Percentiles rank a stretch among this genome's conserved stretches.
These are phyloP conservation scores for Phytophthora ramorum DNA, from an alignment of 352 stramenopile genomes.

Conservation along the genomic window DNA sequence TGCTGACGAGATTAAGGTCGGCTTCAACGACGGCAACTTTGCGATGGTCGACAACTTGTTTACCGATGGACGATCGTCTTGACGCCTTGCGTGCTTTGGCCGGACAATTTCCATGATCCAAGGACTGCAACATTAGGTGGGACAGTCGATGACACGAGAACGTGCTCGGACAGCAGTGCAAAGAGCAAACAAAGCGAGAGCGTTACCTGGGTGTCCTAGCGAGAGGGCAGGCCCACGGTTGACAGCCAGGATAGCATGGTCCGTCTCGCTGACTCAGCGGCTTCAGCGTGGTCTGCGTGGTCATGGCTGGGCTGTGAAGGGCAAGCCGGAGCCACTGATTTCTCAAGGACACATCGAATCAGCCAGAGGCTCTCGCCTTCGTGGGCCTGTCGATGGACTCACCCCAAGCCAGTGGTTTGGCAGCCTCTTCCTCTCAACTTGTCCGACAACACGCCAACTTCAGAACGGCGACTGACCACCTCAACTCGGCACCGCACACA, in stretches of 20 bases:
- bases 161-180: not conserved
- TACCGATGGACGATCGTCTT: not conserved
- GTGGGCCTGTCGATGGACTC: not conserved
- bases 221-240: no score
- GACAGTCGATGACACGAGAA: not conserved
- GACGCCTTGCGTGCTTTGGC: constrained; percentile 5
- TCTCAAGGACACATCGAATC: constrained; percentile 8
- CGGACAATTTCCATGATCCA: not conserved
- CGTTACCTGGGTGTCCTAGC: no score
- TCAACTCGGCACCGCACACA: constrained; percentile 18
- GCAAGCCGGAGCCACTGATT: not conserved
- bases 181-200: constrained; percentile 8
- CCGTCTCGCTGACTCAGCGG: constrained; percentile 2
- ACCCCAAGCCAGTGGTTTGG: constrained; percentile 6
- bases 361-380: not conserved
- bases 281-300: not conserved
- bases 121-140: not conserved
- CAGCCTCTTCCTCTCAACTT: constrained; percentile 8
- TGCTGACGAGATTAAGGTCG: not conserved
- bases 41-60: not conserved
- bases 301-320: not conserved
- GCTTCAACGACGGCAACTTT: constrained; percentile 18
- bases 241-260: no score
- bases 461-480: constrained; percentile 18
- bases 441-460: constrained; percentile 17